Evolutionary conservation across 257 asterid species (phyloP).

Genomic region (Ilex aquifolium): DNA sequence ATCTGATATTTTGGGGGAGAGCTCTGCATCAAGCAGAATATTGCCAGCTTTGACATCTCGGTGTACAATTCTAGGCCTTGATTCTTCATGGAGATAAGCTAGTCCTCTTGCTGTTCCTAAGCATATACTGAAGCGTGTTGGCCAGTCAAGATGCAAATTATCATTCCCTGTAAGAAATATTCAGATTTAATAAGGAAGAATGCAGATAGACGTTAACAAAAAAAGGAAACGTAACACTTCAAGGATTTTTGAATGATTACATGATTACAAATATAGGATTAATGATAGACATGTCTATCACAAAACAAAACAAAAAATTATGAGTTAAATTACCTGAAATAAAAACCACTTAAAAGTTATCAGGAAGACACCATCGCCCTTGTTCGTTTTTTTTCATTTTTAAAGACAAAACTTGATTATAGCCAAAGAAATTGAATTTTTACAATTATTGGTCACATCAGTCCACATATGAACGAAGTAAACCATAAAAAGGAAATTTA

Average conservation of each 20-base stretch:
- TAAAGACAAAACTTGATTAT: neutral
- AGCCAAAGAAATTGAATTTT: no score
- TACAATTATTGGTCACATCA: no score
- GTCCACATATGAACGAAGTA: no score
- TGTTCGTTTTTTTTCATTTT: neutral
- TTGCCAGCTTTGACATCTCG: neutral
- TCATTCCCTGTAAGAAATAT: neutral
- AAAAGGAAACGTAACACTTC: neutral
- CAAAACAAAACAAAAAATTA: no score
- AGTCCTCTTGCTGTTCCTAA: neutral
- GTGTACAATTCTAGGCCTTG: slow-evolving; percentile 1
- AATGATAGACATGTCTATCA: no score
- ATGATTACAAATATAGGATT: no score
- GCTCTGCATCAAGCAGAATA: neutral
- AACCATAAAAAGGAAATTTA: neutral
- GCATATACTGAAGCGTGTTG: neutral
- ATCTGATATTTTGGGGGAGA: neutral
- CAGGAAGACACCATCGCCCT: neutral
- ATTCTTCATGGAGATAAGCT: neutral
- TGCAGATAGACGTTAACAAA: neutral
- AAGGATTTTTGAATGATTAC: no score
- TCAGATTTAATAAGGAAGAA: neutral
- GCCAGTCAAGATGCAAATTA: neutral
- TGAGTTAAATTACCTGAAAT: no score
- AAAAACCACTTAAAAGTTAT: no score